Conservation (phyloP, 352 stramenopile species). For the Globisporangium abappressorium region DNA sequence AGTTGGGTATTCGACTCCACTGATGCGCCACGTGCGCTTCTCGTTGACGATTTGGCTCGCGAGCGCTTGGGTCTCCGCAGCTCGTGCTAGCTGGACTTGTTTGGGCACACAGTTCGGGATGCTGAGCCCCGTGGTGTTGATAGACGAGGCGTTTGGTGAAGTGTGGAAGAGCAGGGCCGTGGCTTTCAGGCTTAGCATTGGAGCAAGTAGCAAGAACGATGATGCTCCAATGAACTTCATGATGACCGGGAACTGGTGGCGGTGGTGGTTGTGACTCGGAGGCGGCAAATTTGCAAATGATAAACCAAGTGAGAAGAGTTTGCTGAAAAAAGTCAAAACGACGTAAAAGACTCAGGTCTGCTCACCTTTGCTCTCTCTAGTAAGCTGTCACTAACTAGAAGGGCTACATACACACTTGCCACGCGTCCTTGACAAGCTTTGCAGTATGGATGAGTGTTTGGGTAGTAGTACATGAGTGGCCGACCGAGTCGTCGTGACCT, state of each 20-base stretch:
- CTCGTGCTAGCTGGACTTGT: background rate
- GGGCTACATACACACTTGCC: no score
- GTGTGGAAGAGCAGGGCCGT: background rate
- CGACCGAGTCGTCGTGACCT: no score
- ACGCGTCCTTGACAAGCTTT: no score
- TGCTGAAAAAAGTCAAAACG: background rate
- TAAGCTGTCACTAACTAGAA: no score
- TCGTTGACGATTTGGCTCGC: constrained; percentile 12
- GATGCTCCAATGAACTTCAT: background rate
- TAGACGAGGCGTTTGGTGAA: background rate
- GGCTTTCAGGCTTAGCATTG: background rate
- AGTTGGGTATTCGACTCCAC: constrained; percentile 17
- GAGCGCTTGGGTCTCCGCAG: background rate
- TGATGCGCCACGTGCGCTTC: constrained; percentile 8
- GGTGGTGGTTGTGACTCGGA: background rate
- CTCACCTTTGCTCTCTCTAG: no score
- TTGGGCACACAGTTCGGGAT: constrained; percentile 1
- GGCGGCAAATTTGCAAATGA: background rate
- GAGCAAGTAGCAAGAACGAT: background rate
- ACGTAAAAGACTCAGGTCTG: background rate
- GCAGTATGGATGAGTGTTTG: no score
- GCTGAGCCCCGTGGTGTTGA: background rate
- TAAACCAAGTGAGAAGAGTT: background rate
- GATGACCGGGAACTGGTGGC: background rate
- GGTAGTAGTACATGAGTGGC: no score